These are phyloP conservation scores for Coffea canephora DNA, from an alignment of 257 asterid species.

Conservation along the genomic window DNA sequence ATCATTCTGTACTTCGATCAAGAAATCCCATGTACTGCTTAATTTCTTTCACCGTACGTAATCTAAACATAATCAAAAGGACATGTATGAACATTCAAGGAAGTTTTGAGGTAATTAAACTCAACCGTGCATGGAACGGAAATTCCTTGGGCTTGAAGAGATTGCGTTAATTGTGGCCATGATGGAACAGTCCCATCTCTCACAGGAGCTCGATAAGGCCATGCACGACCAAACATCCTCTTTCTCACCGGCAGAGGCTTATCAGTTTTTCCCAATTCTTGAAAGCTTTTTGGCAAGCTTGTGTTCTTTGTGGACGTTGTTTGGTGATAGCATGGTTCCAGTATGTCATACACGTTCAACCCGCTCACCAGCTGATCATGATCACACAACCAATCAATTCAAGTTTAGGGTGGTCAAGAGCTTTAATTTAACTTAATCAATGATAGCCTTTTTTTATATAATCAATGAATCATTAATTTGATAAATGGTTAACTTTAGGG, in stretches of 20 bases:
- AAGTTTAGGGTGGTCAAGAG: neutral
- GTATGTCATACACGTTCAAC: slow-evolving; percentile 41
- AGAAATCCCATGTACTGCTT: neutral
- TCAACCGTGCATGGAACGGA: slow-evolving; percentile 45
- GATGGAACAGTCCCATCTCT: slow-evolving; percentile 40
- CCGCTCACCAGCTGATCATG: slow-evolving; percentile 31
- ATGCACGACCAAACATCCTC: slow-evolving; percentile 58
- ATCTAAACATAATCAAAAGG: neutral
- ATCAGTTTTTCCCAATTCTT: slow-evolving; percentile 42
- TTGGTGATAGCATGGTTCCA: slow-evolving; percentile 53
- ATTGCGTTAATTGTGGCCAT: slow-evolving; percentile 42
- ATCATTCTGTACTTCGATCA: slow-evolving; percentile 33
- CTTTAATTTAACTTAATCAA: neutral
- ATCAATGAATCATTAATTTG: neutral
- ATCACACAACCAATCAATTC: neutral
- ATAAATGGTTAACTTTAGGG: neutral
- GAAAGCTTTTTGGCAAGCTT: slow-evolving; percentile 48
- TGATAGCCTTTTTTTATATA: neutral
- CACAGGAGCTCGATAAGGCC: slow-evolving; percentile 63
- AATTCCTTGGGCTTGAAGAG: neutral
- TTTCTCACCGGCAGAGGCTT: slow-evolving; percentile 52
- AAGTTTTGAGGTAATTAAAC: neutral
- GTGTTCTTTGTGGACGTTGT: slow-evolving; percentile 8
- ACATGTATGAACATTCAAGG: neutral
- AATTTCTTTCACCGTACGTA: no score